Conservation (phyloP, 345 rosid species). For the thale cress (Arabidopsis thaliana) region DNA sequence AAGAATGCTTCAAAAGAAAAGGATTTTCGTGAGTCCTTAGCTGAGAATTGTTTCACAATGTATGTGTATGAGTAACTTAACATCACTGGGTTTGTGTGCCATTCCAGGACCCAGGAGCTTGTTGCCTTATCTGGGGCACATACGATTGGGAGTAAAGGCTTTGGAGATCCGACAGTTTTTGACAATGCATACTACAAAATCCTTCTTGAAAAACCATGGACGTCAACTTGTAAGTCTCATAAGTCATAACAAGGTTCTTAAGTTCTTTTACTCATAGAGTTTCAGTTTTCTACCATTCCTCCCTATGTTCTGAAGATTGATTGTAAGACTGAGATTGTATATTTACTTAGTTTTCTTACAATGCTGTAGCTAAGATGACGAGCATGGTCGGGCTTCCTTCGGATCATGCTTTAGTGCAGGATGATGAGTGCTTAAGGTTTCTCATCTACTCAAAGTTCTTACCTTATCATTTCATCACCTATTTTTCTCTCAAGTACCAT, state of each 20-base stretch:
- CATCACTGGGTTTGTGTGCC: background rate
- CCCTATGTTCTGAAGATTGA: background rate
- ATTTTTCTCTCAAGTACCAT: background rate
- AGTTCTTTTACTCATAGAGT: background rate
- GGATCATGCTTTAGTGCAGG: constrained; percentile 82
- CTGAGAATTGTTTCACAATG: background rate
- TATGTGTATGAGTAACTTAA: background rate
- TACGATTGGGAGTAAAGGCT: constrained; percentile 89
- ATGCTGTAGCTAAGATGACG: constrained; percentile 66
- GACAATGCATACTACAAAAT: constrained; percentile 87
- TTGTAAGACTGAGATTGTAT: background rate
- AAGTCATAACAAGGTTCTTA: constrained; percentile 21
- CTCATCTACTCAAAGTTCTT: constrained; percentile 19
- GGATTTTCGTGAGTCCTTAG: constrained; percentile 81
- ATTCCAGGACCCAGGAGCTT: constrained; percentile 72
- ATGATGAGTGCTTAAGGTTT: constrained; percentile 85
- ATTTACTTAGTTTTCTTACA: background rate
- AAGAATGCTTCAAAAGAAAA: constrained; percentile 76
- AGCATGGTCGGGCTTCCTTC: constrained; percentile 94
- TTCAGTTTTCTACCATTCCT: constrained; percentile 12
- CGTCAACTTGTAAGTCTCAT: constrained; percentile 58
- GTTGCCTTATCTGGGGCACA: constrained; percentile 93
- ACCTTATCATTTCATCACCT: background rate
- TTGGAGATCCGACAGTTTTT: constrained; percentile 72
- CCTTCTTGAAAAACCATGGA: constrained; percentile 90